Evolutionary conservation across 1,284 basidiomycete species (phyloP).

Genomic region (Naganishia sp.): DNA sequence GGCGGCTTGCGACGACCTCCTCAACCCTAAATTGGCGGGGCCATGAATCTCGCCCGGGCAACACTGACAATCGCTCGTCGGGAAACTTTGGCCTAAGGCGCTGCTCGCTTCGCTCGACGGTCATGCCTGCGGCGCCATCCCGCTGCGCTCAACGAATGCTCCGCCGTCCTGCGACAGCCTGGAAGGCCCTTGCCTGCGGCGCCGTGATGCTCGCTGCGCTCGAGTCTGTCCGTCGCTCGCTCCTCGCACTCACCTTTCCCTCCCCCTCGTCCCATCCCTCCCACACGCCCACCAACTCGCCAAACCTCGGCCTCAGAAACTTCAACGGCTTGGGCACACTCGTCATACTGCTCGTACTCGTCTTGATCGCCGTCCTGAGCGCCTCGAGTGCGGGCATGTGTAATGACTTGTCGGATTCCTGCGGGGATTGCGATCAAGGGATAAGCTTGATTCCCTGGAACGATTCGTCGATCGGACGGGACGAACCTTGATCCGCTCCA

Average conservation of each 20-base stretch:
- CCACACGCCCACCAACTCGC: slow-evolving; percentile 78
- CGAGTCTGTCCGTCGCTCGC: not conserved
- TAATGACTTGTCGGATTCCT: slow-evolving; percentile 85
- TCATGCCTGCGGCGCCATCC: too few species aligned
- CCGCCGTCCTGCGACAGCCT: too few species aligned
- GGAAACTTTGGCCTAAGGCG: too few species aligned
- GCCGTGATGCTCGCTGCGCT: too few species aligned
- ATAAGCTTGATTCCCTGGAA: too few species aligned
- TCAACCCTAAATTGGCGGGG: not conserved
- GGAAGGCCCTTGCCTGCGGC: too few species aligned
- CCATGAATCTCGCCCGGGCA: too few species aligned
- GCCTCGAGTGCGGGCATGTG: slow-evolving; percentile 92
- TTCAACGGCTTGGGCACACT: slow-evolving; percentile 99
- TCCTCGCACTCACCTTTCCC: slow-evolving; percentile 65
- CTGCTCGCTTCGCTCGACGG: too few species aligned
- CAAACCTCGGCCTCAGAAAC: slow-evolving; percentile 94
- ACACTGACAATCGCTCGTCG: too few species aligned
- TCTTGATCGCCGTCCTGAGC: slow-evolving; percentile 88
- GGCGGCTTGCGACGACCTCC: not conserved
- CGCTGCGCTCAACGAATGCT: too few species aligned
- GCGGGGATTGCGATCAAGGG: slow-evolving; percentile 19
- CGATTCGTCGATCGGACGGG: not conserved
- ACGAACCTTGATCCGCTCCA: slow-evolving; percentile 79
- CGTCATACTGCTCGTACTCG: slow-evolving; percentile 99
- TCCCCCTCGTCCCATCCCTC: slow-evolving; percentile 68